Conservation (phyloP, 371 early-diverging fungal genomes). For the Mortierella sp. region DNA sequence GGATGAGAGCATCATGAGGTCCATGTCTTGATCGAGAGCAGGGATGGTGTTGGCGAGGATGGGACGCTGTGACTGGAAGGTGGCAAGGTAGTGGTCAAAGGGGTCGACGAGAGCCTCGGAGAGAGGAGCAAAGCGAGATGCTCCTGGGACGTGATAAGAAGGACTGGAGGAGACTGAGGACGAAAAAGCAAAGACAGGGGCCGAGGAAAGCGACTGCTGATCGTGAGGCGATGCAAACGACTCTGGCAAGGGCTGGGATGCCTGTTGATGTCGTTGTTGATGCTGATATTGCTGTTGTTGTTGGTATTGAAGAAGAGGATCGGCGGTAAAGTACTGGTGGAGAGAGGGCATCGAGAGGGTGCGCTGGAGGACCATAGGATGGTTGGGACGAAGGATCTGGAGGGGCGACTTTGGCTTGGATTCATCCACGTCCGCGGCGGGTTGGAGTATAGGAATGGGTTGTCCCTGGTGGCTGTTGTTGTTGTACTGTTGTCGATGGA, state of each 20-base stretch:
- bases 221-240: background rate
- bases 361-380: slow-evolving; percentile 45
- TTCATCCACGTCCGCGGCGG: background rate
- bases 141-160: slow-evolving; percentile 23
- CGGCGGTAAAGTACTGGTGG: background rate
- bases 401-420: slow-evolving; percentile 13
- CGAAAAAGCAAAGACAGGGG: background rate
- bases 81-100: slow-evolving; percentile 22
- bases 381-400: slow-evolving; percentile 21
- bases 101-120: slow-evolving; percentile 14
- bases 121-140: slow-evolving; percentile 28
- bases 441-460: background rate
- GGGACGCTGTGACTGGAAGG: slow-evolving; percentile 17
- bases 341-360: slow-evolving; percentile 28
- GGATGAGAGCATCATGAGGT: slow-evolving; percentile 36
- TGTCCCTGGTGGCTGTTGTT: slow-evolving; percentile 16
- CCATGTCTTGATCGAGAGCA: slow-evolving; percentile 27
- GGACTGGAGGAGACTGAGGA: slow-evolving; percentile 17
- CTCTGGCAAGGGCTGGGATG: background rate
- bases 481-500: slow-evolving; percentile 12
- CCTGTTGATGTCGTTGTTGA: background rate
- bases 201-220: slow-evolving; percentile 5
- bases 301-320: background rate
- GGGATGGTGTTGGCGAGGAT: slow-evolving; percentile 30
- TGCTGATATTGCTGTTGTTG: slow-evolving; percentile 5